Evolutionary conservation across 2,329 filamentous ascomycete species (phyloP).

Genomic region (Fusarium mexicanum): DNA sequence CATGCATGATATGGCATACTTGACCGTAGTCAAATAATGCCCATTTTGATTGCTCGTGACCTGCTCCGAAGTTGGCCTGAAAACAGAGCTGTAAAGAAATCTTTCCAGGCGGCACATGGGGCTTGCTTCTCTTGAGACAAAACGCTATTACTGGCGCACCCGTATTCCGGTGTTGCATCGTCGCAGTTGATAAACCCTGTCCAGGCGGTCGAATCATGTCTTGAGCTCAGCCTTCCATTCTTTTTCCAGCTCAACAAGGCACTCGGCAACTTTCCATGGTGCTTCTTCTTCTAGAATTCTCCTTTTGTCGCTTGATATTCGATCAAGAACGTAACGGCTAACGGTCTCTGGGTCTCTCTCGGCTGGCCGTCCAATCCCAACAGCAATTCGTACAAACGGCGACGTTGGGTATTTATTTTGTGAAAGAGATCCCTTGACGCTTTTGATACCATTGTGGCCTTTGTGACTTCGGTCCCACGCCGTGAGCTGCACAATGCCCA

Average conservation of each 20-base stretch:
- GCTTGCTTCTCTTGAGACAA: not conserved
- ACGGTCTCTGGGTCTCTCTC: slow-evolving; percentile 75
- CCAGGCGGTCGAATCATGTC: slow-evolving; percentile 2
- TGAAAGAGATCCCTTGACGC: slow-evolving; percentile 63
- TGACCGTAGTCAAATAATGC: not conserved
- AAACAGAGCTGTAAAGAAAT: not conserved
- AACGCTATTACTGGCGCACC: not conserved
- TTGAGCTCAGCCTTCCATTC: slow-evolving; percentile 48
- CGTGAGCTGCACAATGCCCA: slow-evolving; percentile 74
- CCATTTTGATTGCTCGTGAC: not conserved
- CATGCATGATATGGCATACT: not conserved
- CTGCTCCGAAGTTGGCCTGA: not conserved
- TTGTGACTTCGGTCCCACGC: slow-evolving; percentile 70
- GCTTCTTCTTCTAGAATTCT: slow-evolving; percentile 61
- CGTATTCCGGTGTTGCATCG: not conserved
- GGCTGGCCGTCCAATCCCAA: slow-evolving; percentile 88
- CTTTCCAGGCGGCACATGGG: not conserved
- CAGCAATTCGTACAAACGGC: slow-evolving; percentile 70
- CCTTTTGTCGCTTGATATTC: slow-evolving; percentile 66
- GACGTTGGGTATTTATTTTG: slow-evolving; percentile 53
- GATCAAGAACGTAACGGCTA: slow-evolving; percentile 78
- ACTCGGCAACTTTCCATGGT: slow-evolving; percentile 61
- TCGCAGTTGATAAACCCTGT: not conserved
- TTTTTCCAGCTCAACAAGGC: slow-evolving; percentile 58
- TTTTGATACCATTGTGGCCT: slow-evolving; percentile 81